A percentile compares a stretch with the other conserved stretches of the same genome.
phyloP scores from a whole-genome alignment of 2,329 filamentous ascomycete species.

The Trichophyton schoenleinii region DNA sequence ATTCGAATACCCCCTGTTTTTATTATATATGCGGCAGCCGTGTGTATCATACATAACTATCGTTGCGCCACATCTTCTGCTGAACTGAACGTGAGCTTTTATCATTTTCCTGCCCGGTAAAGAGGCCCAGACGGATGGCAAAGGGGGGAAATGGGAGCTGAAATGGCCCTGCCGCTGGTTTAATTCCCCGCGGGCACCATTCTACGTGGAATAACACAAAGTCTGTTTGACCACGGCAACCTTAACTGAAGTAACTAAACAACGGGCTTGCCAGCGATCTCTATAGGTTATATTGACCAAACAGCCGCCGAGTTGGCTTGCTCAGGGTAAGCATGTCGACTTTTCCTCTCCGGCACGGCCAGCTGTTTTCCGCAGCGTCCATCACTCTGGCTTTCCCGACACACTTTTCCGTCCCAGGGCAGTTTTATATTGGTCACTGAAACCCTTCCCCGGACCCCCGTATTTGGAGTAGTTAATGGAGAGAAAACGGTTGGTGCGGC shows the following conservation, averaged over 20 bases:
- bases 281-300: too few relatives aligned
- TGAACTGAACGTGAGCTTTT: background rate
- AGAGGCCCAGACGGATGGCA: background rate
- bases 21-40: background rate
- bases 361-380: background rate
- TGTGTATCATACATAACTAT: background rate
- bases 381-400: background rate
- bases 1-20: background rate
- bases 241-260: too few relatives aligned
- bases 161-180: too few relatives aligned
- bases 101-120: background rate
- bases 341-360: background rate
- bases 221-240: too few relatives aligned
- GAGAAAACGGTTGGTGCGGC: background rate
- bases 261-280: too few relatives aligned
- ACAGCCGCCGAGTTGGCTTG: too few relatives aligned
- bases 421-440: slow-evolving; percentile 2
- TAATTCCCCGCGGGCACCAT: too few relatives aligned
- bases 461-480: background rate
- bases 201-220: too few relatives aligned
- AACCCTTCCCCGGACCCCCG: background rate
- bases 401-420: background rate
- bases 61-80: background rate
- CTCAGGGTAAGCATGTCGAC: background rate
- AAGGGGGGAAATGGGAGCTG: background rate